Evolutionary conservation across 495 filamentous ascomycete genomes (phyloP), one percentile per base, ranked within the genome.

Genomic region (Hypomontagnella submonticulosa): DNA sequence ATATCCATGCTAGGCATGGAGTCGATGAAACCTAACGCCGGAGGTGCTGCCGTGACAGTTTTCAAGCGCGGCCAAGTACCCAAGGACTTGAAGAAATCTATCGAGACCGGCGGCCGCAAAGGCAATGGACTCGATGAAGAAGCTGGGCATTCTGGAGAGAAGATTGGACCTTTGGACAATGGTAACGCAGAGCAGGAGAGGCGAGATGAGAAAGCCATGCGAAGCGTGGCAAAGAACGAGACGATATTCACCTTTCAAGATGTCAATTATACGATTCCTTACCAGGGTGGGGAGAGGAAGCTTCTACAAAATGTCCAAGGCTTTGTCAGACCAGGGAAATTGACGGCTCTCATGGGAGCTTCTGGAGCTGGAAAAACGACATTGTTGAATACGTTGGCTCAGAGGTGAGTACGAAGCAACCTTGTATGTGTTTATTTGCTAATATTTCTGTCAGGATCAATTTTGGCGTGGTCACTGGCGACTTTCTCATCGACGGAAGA

Each of bases 201-300:
- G 23, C 27, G 55, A 50, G 38, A 53, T 27, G 36, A 58, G 30
- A 52, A 64, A 41, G 27, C 55, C 3, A 60, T 65, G 61, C 57
- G 46, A 10, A 57, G 15, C 13, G 57, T 69, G 3, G 67, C 59
- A 3, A 70, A 68, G 57, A 74, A 68, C 48, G 67, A 67, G 49
- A 72, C n/a, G 4, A 64, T 92, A 18, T 92, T 92, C 73, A 91
- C 88, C 0, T 92, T 85, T 79, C 83, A 85, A 46, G 77, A 88
- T 59, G 83, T 93, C 63, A 86, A 84, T 63, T 92, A 91, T 66
- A 87, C 81, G 1, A 90, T 93, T 40, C 87, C 87, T 9, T 83
- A 81, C 67, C 80, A 88, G 34, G 82, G 80, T 33, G 84, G 86
- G 1, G 77, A 88, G 59, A 81, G 80, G 43, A 79, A 82, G 33